Percentiles rank a stretch among this genome's conserved stretches.
Evolutionary conservation across 352 stramenopile genomes (phyloP).

Genomic region (Phytophthora cactorum): DNA sequence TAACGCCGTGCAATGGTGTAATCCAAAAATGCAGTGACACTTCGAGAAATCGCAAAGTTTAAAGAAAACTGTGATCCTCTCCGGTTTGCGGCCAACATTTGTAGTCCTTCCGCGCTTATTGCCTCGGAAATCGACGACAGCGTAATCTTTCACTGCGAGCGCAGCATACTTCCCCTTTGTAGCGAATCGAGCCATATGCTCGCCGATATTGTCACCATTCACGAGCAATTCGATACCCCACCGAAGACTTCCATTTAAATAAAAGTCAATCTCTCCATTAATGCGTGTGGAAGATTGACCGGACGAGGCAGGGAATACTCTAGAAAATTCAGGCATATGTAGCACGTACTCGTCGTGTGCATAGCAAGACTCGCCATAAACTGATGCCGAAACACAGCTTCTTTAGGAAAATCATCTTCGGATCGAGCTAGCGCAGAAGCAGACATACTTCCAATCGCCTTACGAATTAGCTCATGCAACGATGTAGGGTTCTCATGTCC

Average conservation of each 20-base stretch:
- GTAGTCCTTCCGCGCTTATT: neutral
- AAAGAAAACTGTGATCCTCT: too few species aligned
- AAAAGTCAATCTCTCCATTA: constrained; percentile 1
- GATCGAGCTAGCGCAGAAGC: neutral
- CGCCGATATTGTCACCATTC: neutral
- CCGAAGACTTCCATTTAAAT: neutral
- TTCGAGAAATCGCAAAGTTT: too few species aligned
- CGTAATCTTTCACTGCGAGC: constrained; percentile 1
- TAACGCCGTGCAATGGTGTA: too few species aligned
- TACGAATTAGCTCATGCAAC: neutral
- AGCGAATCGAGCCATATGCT: constrained; percentile 1
- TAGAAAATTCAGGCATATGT: neutral
- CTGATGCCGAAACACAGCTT: constrained; percentile 1
- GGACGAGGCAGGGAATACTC: neutral
- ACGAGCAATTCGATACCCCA: neutral
- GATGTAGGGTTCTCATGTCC: neutral
- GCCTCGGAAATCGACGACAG: neutral
- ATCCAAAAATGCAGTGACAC: too few species aligned
- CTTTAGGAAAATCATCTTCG: neutral
- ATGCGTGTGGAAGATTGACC: neutral
- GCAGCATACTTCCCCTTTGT: neutral
- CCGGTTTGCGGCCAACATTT: too few species aligned
- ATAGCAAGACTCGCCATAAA: neutral
- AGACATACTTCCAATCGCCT: neutral
- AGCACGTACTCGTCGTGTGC: neutral